Evolutionary conservation across 495 filamentous ascomycete species (phyloP), one percentile per base, ranked within the genome.

Genomic region (Lineolata rhizophorae): DNA sequence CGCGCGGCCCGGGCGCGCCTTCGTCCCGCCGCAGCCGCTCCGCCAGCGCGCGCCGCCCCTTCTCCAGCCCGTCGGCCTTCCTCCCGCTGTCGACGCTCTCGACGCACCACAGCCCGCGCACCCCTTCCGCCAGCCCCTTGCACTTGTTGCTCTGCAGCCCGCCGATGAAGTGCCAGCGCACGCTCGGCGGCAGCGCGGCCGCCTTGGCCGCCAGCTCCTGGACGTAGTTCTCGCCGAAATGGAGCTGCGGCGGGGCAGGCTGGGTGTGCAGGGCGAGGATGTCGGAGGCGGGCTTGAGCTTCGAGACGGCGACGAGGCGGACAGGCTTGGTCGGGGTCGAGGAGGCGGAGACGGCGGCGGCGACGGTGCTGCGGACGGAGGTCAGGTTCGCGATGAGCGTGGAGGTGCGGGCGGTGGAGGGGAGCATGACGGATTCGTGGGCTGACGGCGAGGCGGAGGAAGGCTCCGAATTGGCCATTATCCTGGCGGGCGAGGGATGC

Each of bases 151-250:
- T 73, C 51, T 94, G 83, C 24, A 97, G 54, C 0, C 72, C 77
- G 32, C 87, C 87, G 52, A 94, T 95, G 51, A 94, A 93, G 47
- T 97, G 87, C 87, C 87, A 97, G 33, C 65, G 61, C 34, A 97
- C 76, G 13, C 56, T 63, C n/a, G 49, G 43, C 0, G 87, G 87
- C 3, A 95, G 66, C 13, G 82, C 44, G 6, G 64, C 58, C 8
- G 83, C 76, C 55, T 97, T 97, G 50, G 85, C 70, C 30, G 66
- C 56, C 26, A 97, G 70, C 48, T 97, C 87, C 50, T 94, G 83
- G 10, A 77, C 63, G 60, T 97, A 97, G 57, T 97, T 97, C 55
- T 97, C 87, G 39, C 87, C 87, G 52, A 94, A 94, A 54, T 95
- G 82, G 31, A 59, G 42, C 26, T 92, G 84, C 39, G 27, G 41